Conservation (phyloP, 148 eudicot genomes). For the Rhododendron mucronatum region DNA sequence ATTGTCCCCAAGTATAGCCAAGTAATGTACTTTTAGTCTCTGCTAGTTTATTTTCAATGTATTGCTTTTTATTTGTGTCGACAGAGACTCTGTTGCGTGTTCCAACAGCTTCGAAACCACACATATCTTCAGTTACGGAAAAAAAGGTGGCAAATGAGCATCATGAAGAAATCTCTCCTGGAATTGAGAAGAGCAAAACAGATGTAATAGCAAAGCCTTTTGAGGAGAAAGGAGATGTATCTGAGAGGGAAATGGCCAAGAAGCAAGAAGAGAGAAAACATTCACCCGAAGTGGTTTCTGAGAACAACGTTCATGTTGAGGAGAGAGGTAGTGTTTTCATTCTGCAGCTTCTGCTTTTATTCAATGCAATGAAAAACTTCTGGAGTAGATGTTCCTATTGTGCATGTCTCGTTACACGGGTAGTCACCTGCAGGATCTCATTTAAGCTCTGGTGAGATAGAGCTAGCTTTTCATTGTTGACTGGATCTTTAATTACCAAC, state of each 20-base stretch:
- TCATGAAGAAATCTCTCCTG: constrained; percentile 9
- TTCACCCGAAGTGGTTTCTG: background rate
- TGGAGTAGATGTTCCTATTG: background rate
- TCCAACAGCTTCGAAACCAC: constrained; percentile 14
- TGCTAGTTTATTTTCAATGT: background rate
- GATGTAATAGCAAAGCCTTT: background rate
- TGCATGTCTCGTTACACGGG: background rate
- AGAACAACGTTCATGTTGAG: constrained; percentile 5
- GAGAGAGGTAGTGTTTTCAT: constrained; percentile 15
- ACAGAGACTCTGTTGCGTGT: constrained; percentile 19
- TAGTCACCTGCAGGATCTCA: background rate
- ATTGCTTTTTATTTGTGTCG: background rate
- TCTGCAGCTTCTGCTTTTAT: constrained; percentile 9
- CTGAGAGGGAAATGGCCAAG: background rate
- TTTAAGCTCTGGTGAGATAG: background rate
- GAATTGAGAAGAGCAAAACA: background rate
- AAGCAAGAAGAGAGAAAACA: background rate
- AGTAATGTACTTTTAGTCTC: background rate
- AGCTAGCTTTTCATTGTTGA: background rate
- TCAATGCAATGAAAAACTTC: background rate
- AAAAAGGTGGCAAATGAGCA: constrained; percentile 12
- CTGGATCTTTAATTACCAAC: background rate
- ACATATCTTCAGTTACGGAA: constrained; percentile 6
- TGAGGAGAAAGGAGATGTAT: constrained; percentile 1
- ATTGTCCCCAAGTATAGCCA: background rate